These are phyloP conservation scores for Quercus ilex DNA, from an alignment of 306 rosid species.

Conservation along the genomic window DNA sequence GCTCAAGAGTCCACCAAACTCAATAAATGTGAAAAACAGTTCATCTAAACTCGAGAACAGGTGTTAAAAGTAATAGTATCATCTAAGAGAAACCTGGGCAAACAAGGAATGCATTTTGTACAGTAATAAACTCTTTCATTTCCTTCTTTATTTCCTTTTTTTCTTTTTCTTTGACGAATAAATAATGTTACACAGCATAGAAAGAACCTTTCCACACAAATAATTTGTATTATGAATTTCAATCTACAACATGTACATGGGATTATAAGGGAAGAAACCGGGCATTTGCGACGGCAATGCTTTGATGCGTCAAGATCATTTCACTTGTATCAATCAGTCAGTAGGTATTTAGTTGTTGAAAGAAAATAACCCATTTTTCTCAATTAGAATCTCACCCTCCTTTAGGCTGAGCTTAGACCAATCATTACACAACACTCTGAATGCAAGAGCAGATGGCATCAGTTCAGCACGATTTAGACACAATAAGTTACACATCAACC, in stretches of 20 bases:
- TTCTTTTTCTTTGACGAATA: constrained; percentile 42
- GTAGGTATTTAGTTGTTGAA: constrained; percentile 50
- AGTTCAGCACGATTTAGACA: constrained; percentile 6
- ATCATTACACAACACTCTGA: constrained; percentile 34
- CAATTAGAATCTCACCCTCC: constrained; percentile 32
- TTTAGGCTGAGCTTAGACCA: constrained; percentile 29
- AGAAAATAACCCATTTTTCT: constrained; percentile 43
- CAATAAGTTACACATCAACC: constrained; percentile 39
- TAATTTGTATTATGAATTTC: constrained; percentile 44
- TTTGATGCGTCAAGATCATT: constrained; percentile 34
- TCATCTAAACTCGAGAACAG: background rate
- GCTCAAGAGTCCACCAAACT: background rate
- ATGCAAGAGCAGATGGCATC: constrained; percentile 27
- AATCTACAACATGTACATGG: constrained; percentile 85
- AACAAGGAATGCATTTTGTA: constrained; percentile 3
- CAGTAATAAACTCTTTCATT: constrained; percentile 19
- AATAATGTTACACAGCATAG: constrained; percentile 54
- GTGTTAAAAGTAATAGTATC: no score
- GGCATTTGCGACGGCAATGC: constrained; percentile 43
- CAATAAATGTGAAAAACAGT: background rate
- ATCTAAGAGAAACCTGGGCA: background rate
- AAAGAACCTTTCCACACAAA: constrained; percentile 63
- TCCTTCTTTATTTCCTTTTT: constrained; percentile 27
- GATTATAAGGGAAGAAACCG: constrained; percentile 41
- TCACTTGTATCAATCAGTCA: constrained; percentile 61